These are phyloP conservation scores for Nemania serpens DNA, from an alignment of 2,329 filamentous ascomycete species.

Conservation along the genomic window DNA sequence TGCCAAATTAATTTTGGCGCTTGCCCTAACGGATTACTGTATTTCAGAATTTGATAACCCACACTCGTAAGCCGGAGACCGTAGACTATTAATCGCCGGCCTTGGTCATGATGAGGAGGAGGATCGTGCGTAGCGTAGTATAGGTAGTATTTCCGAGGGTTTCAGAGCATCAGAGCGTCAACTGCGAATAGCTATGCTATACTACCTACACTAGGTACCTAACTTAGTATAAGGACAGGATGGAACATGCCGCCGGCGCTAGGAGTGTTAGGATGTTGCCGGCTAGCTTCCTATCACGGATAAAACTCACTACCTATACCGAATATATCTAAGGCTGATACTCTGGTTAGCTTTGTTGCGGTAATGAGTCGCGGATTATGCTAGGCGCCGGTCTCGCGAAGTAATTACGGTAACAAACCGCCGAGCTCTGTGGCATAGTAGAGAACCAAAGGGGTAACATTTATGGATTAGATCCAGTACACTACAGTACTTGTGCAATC, in stretches of 20 bases:
- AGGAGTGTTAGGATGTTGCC: neutral
- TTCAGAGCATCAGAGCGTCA: neutral
- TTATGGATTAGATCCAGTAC: neutral
- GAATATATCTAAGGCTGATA: conserved; percentile 3
- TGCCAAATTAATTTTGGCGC: conserved; percentile 21
- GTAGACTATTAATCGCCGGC: neutral
- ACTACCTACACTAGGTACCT: too few relatives aligned
- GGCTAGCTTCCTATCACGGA: conserved; percentile 5
- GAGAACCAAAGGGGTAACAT: neutral
- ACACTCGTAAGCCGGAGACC: conserved; percentile 5
- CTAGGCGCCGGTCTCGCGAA: neutral
- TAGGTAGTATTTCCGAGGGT: neutral
- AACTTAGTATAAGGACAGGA: neutral
- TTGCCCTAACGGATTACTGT: conserved; percentile 23
- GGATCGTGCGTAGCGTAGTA: neutral
- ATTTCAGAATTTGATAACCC: conserved; percentile 15
- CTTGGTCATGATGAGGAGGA: conserved; percentile 1
- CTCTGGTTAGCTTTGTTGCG: neutral
- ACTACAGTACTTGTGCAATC: neutral
- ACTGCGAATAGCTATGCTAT: conserved; percentile 3
- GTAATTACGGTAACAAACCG: neutral
- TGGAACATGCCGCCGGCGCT: conserved; percentile 11
- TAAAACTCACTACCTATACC: neutral
- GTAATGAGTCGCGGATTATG: conserved; percentile 10
- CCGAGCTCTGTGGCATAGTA: neutral